These are phyloP conservation scores for Nematocida major DNA, from an alignment of 371 early-diverging fungal species.

Conservation along the genomic window DNA sequence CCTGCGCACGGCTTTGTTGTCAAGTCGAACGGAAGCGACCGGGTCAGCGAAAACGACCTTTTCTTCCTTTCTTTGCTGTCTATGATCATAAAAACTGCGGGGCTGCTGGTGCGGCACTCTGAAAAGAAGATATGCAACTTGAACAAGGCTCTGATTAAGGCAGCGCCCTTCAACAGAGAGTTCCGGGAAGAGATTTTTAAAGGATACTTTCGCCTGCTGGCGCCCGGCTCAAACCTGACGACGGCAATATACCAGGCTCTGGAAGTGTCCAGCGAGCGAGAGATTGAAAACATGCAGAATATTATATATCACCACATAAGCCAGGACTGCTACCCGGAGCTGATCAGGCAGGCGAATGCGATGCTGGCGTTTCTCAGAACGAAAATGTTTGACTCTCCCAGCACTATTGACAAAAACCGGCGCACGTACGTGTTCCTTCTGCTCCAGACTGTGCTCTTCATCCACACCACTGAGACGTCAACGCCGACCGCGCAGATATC, in stretches of 20 bases:
- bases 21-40: background rate
- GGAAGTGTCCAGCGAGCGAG: constrained; percentile 37
- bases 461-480: constrained; percentile 3
- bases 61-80: constrained; percentile 40
- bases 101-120: constrained; percentile 39
- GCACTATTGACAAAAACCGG: constrained; percentile 19
- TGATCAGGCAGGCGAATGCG: constrained; percentile 26
- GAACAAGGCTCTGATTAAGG: constrained; percentile 32
- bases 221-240: background rate
- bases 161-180: constrained; percentile 43
- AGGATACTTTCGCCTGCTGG: constrained; percentile 33
- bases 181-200: constrained; percentile 33
- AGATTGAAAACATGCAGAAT: constrained; percentile 29
- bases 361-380: background rate
- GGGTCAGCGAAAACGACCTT: background rate
- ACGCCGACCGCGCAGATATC: constrained; percentile 22
- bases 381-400: constrained; percentile 38
- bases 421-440: background rate
- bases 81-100: constrained; percentile 26
- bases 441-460: constrained; percentile 28
- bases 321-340: constrained; percentile 34
- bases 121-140: constrained; percentile 30
- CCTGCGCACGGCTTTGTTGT: background rate
- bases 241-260: constrained; percentile 16
- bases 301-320: constrained; percentile 16